Percentiles rank a stretch among this genome's conserved stretches.
phyloP scores from a whole-genome alignment of 148 eudicot genomes.

The Spergularia marina region DNA sequence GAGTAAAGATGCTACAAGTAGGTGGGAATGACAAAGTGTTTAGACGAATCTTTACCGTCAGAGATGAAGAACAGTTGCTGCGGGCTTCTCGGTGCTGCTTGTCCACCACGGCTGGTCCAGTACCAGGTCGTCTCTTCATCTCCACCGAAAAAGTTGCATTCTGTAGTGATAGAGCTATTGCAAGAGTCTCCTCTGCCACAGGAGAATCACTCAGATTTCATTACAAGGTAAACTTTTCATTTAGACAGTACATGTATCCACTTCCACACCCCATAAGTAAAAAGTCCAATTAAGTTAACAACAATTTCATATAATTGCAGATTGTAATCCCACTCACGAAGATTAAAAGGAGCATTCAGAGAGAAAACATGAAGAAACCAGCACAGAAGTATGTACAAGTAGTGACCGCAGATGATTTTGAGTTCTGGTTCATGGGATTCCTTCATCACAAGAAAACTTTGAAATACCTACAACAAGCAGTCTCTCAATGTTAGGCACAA shows the following conservation, averaged over 20 bases:
- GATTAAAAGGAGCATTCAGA: constrained; percentile 26
- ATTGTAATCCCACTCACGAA: constrained; percentile 39
- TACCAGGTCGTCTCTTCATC: constrained; percentile 25
- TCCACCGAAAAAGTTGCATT: constrained; percentile 20
- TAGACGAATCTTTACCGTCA: constrained; percentile 19
- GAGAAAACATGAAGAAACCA: constrained; percentile 28
- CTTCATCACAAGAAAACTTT: constrained; percentile 28
- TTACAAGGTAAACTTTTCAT: constrained; percentile 10
- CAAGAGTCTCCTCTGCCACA: neutral
- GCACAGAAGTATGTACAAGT: constrained; percentile 40
- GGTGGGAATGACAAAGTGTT: constrained; percentile 14
- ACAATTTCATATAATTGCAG: neutral
- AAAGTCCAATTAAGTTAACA: neutral
- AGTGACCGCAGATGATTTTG: constrained; percentile 34
- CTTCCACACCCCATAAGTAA: neutral
- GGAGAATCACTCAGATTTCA: constrained; percentile 24
- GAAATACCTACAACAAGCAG: constrained; percentile 27
- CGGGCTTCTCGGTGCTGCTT: constrained; percentile 24
- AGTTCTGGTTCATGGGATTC: constrained; percentile 47
- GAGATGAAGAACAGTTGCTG: constrained; percentile 23
- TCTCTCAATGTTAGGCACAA: constrained; percentile 5
- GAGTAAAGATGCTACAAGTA: neutral
- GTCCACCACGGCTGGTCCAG: constrained; percentile 24
- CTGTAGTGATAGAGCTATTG: constrained; percentile 21
- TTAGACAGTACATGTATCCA: too few relatives aligned